Conservation (phyloP, 129 eudicot species). For the Saposhnikovia divaricata region DNA sequence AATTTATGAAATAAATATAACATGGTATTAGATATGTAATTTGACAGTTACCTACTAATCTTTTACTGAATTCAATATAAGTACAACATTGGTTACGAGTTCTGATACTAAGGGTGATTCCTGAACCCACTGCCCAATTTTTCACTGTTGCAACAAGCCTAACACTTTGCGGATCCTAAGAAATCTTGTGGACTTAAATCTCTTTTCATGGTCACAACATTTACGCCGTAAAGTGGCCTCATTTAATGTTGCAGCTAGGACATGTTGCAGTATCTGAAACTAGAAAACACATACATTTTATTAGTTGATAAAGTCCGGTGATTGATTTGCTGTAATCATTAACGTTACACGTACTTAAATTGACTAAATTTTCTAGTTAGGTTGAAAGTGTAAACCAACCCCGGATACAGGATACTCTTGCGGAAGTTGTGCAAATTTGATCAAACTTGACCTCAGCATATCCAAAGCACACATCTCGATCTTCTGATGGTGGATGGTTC, state of each 20-base stretch:
- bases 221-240: background rate
- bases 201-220: background rate
- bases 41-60: too few species aligned
- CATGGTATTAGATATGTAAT: too few species aligned
- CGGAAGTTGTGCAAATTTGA: constrained; percentile 85
- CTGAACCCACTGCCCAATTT: too few species aligned
- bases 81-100: too few species aligned
- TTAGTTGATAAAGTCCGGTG: background rate
- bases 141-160: too few species aligned
- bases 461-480: too few species aligned
- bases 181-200: too few species aligned
- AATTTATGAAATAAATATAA: too few species aligned
- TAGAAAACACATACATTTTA: too few species aligned
- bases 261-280: background rate
- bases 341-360: background rate
- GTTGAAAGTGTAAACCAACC: constrained; percentile 94
- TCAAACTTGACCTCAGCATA: constrained; percentile 88
- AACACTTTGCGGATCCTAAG: too few species aligned
- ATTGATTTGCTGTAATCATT: constrained; percentile 7
- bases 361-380: constrained; percentile 24
- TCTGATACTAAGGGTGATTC: too few species aligned
- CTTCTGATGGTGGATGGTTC: constrained; percentile 97
- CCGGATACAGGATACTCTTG: constrained; percentile 74
- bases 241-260: background rate
- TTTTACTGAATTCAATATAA: too few species aligned